Percentiles rank a stretch among this genome's conserved stretches.
Evolutionary conservation across 1,284 basidiomycete genomes (phyloP).

Genomic region (Puccinia horiana): DNA sequence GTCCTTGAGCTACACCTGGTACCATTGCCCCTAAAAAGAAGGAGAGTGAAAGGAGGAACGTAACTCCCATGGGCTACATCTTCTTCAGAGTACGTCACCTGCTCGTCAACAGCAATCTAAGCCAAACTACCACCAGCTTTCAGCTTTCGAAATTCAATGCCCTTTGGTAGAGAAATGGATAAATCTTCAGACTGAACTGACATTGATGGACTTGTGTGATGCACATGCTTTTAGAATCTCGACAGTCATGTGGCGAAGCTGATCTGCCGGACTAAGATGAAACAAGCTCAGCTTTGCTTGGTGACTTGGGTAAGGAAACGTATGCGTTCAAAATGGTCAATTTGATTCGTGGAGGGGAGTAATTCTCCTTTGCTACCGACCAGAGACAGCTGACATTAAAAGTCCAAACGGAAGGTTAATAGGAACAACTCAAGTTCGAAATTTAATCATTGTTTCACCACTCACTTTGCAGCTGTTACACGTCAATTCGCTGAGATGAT

Average conservation of each 20-base stretch:
- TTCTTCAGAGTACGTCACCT: neutral
- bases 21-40: neutral
- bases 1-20: neutral
- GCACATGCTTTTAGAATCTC: neutral
- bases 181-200: neutral
- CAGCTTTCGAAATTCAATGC: too few relatives aligned
- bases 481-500: neutral
- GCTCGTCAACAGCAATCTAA: neutral
- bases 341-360: neutral
- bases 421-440: neutral
- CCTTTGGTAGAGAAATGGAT: too few relatives aligned
- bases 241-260: neutral
- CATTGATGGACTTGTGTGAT: constrained; percentile 1
- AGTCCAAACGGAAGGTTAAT: neutral
- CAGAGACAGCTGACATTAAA: neutral
- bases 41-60: neutral
- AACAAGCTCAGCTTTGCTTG: neutral
- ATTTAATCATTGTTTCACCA: neutral
- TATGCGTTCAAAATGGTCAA: neutral
- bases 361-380: neutral
- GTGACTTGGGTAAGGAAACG: neutral
- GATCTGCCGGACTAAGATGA: neutral
- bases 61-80: neutral
- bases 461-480: constrained; percentile 14
- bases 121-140: neutral